Base-by-base conservation (phyloP, 768 basidiomycete species). In the Psilocybe azurescens region DNA sequence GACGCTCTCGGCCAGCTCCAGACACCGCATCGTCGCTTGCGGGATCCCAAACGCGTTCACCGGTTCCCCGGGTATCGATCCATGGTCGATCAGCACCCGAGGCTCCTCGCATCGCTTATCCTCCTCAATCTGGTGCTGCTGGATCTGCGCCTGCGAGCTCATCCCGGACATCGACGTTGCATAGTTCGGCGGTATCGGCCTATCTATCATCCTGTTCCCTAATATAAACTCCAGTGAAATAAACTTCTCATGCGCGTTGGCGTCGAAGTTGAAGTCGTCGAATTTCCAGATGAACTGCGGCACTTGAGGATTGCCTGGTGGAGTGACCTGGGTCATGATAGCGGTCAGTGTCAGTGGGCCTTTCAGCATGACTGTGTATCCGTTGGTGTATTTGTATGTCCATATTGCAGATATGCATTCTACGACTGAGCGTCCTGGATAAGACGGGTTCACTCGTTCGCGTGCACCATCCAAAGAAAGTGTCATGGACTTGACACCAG, bases 11-110 rank as follows among this genome's bases (percentile, higher is more conserved):
- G 92, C 92, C 55, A 94, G 80, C 88, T 94, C 93, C 38, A 94
- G 77, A 82, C 91, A 93, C 57, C 93, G 82, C 93, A 94, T 94
- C 16, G 93, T 93, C 2, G 91, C 91, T 70, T 94, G 91, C 5
- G 93, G 91, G 56, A 94, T 92, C 4, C 93, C 93, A 75, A 94
- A 94, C 20, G 90, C 90, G 69, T 94, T 94, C 55, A 94, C 90
- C 8, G 93, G 93, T 68, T 93, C 92, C 4, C 86, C 85, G 11
- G 93, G 93, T 66, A 93, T 84, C n/a, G 79, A 79, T 33, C 85
- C 89, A 38, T 78, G 78, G 16, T 87, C 86, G 51, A 91, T 85
- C 53, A 82, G 67, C 46, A 86, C 75, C 59, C 86, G 75, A 6
- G 86, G 87, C 65, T 92, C 91, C 46, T 90, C 90, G 82, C 86